Percentiles rank a stretch among this genome's conserved stretches.
phyloP scores from a whole-genome alignment of 495 filamentous ascomycete genomes.

The Penicillium longicatenatum region DNA sequence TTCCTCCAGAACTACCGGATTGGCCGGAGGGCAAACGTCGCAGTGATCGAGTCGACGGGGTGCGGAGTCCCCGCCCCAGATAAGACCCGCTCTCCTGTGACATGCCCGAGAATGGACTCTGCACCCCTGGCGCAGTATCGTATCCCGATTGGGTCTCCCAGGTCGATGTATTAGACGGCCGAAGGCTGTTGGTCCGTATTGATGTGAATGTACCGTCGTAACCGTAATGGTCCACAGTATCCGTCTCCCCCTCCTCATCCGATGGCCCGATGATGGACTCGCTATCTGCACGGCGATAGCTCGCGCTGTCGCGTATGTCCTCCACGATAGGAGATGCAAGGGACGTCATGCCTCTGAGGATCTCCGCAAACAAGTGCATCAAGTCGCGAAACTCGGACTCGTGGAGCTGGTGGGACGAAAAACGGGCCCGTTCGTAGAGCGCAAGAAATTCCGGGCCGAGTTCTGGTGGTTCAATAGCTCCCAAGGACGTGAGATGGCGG shows the following conservation, averaged over 20 bases:
- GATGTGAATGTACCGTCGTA: conserved; percentile 22
- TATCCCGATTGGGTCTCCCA: conserved; percentile 36
- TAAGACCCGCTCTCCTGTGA: conserved; percentile 16
- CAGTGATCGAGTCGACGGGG: conserved; percentile 42
- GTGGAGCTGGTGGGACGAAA: conserved; percentile 60
- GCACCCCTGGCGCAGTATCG: conserved; percentile 32
- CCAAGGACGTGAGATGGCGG: conserved; percentile 63
- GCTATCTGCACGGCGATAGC: conserved; percentile 31
- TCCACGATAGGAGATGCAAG: conserved; percentile 54
- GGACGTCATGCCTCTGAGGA: conserved; percentile 74
- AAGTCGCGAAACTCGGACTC: conserved; percentile 75
- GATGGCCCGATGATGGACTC: conserved; percentile 47
- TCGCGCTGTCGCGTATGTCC: conserved; percentile 36
- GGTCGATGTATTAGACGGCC: conserved; percentile 34
- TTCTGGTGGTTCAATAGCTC: conserved; percentile 60
- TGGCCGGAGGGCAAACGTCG: conserved; percentile 37
- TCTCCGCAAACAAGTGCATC: conserved; percentile 85
- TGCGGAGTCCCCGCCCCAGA: conserved; percentile 20
- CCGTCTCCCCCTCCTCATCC: conserved; percentile 51
- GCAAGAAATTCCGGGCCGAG: conserved; percentile 65
- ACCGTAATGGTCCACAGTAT: conserved; percentile 35
- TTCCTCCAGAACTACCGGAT: conserved; percentile 44
- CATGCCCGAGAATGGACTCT: conserved; percentile 20
- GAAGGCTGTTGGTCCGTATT: conserved; percentile 34
- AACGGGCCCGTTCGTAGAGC: conserved; percentile 82